A percentile compares a stretch with the other conserved stretches of the same genome.
These are phyloP conservation scores for Venturia oleaginea DNA, from an alignment of 2,329 filamentous ascomycete species.

Conservation along the genomic window DNA sequence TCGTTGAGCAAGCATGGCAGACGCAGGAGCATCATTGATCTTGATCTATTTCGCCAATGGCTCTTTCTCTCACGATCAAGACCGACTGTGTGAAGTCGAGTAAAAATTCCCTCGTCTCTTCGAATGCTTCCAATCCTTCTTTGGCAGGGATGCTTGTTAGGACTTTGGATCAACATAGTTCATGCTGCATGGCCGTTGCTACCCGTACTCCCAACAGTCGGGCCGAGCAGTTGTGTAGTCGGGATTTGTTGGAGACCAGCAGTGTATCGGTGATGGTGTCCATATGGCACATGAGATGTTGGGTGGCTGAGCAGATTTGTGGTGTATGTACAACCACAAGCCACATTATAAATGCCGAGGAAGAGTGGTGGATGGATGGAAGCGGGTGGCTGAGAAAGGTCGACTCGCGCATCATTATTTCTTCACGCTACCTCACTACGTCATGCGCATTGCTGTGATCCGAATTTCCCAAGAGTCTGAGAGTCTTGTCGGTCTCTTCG, in stretches of 20 bases:
- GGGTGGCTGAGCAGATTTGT: too few species aligned
- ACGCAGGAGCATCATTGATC: too few species aligned
- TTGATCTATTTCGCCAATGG: too few species aligned
- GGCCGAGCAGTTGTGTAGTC: not conserved
- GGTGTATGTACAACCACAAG: not conserved
- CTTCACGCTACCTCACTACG: not conserved
- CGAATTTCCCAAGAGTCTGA: not conserved
- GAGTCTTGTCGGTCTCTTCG: too few species aligned
- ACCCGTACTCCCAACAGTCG: not conserved
- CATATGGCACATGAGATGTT: too few species aligned
- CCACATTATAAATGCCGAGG: not conserved
- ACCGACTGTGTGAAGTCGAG: too few species aligned
- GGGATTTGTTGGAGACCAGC: too few species aligned
- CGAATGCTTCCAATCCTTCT: not conserved
- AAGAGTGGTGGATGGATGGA: not conserved
- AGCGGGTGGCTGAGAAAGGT: not conserved
- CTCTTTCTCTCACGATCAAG: too few species aligned
- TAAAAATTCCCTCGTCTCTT: not conserved
- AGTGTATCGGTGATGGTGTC: too few species aligned
- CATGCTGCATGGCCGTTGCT: not conserved
- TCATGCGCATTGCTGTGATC: not conserved
- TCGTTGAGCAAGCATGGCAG: too few species aligned
- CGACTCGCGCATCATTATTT: not conserved
- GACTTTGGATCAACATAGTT: not conserved
- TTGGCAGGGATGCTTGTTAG: too few species aligned